Evolutionary conservation across 176 grass and related monocot genomes (phyloP), one percentile per base, ranked within the genome.

Genomic region (Echinochloa phyllopogon): DNA sequence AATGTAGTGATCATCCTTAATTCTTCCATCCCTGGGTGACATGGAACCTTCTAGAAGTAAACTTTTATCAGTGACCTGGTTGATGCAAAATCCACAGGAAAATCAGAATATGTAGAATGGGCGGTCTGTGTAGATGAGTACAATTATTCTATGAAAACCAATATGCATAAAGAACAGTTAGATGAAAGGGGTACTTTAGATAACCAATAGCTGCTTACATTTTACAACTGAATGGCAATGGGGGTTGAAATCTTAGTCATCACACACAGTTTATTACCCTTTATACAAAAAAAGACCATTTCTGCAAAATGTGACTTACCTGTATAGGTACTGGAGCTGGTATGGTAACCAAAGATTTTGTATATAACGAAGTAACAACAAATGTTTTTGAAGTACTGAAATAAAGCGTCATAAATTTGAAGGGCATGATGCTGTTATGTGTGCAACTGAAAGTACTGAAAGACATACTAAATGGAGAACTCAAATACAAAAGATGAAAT

Each of bases 21-120:
- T 96, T 75, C 84, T 91, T 83, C 92, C 94, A 69, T 96, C 93
- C 76, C 86, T 94, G 15, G 87, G 86, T 66, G 78, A 58, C 47
- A 65, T 39, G 40, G 83, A 84, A 55, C 50, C 82, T 92, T 95
- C 91, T 75, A 51, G 79, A 76, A 96, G 87, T 85, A 96, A 80
- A 50, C 23, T 99, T 89, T 94, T 94, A 87, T 99, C 91, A 64
- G 96, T 94, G 37, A 94, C 90, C 96, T 99, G 68, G 51, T 76
- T 89, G 44, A 90, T 47, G 70, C 75, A 89, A 91, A 96, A 79
- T 40, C 14, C 61, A 68, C 36, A 62, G 67, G 59, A 5, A 74
- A 16, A 66, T 78, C 77, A 86, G 74, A 79, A 47, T 73, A 73
- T 59, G 7, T 77, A 59, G 9, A 88, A 88, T 73, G 45, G n/a